A percentile compares a stretch with the other conserved stretches of the same genome.
Conservation (phyloP, 805 yeast species). For the Candida takata region DNA sequence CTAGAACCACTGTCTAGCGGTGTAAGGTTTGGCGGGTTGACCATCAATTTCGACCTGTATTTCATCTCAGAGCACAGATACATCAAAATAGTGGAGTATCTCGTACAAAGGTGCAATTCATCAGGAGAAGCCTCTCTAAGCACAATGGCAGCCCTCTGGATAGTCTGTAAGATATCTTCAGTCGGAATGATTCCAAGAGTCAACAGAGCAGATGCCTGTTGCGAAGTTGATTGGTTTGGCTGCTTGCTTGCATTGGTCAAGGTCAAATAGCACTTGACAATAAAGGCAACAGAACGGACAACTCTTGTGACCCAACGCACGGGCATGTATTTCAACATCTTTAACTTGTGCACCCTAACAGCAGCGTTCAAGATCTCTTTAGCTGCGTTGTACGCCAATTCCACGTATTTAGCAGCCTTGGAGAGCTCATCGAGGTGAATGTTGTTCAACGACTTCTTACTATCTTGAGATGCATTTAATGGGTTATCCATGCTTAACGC, state of each 20-base stretch:
- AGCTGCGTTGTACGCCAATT: constrained; percentile 77
- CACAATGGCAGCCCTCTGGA: constrained; percentile 66
- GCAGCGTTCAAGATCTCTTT: constrained; percentile 70
- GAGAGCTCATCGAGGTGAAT: constrained; percentile 64
- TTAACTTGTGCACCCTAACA: constrained; percentile 57
- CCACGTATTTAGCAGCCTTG: constrained; percentile 69
- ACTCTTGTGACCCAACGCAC: constrained; percentile 87
- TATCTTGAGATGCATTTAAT: constrained; percentile 12
- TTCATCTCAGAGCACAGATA: constrained; percentile 72
- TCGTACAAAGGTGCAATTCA: constrained; percentile 74
- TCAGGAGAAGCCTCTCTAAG: constrained; percentile 83
- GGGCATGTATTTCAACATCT: constrained; percentile 70
- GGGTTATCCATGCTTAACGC: constrained; percentile 53
- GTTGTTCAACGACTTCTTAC: constrained; percentile 20
- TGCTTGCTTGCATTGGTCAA: constrained; percentile 31
- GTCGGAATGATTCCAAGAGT: constrained; percentile 55
- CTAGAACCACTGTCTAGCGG: constrained; percentile 19
- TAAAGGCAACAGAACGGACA: constrained; percentile 82
- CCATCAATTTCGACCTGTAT: constrained; percentile 30
- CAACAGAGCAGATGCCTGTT: constrained; percentile 40
- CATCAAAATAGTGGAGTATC: constrained; percentile 72
- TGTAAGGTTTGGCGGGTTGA: constrained; percentile 23
- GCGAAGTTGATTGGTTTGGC: constrained; percentile 33
- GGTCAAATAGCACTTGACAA: constrained; percentile 77
- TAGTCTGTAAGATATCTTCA: constrained; percentile 60